Percentiles rank a stretch among this genome's conserved stretches.
Conservation (phyloP, 140 eudicot genomes). For the Stevia rebaudiana region DNA sequence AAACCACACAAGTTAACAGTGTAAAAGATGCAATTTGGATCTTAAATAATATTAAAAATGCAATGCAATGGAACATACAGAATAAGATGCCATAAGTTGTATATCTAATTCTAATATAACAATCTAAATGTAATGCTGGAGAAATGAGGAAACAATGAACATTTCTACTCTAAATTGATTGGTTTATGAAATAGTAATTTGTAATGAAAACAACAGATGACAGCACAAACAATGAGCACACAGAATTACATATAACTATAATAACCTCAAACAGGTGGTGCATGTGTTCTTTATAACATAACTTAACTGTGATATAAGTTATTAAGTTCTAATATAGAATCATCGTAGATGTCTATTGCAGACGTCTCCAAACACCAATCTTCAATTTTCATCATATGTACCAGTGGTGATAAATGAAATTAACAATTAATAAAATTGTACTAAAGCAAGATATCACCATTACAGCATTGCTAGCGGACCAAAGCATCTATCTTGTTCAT, state of each 20-base stretch:
- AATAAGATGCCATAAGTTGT: background rate
- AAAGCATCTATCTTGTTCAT: constrained; percentile 1
- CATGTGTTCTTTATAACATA: background rate
- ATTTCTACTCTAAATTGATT: background rate
- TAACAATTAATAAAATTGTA: background rate
- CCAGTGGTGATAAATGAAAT: background rate
- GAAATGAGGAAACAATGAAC: background rate
- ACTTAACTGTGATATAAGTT: background rate
- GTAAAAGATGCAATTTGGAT: background rate
- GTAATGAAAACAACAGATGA: background rate
- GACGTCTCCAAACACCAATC: background rate
- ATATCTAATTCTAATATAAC: constrained; percentile 10
- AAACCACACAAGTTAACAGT: background rate
- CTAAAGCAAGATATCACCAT: background rate
- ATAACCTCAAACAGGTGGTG: background rate
- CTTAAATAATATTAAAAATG: no score
- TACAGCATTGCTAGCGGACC: background rate
- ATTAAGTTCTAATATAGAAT: background rate
- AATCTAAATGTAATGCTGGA: background rate
- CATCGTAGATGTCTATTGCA: background rate
- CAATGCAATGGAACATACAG: no score
- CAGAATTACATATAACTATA: background rate
- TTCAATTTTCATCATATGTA: constrained; percentile 12
- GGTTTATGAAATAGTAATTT: background rate
- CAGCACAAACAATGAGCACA: background rate